Percentiles rank a stretch among this genome's conserved stretches.
Conservation (phyloP, 129 eudicot genomes). For the Deinandra increscens region DNA sequence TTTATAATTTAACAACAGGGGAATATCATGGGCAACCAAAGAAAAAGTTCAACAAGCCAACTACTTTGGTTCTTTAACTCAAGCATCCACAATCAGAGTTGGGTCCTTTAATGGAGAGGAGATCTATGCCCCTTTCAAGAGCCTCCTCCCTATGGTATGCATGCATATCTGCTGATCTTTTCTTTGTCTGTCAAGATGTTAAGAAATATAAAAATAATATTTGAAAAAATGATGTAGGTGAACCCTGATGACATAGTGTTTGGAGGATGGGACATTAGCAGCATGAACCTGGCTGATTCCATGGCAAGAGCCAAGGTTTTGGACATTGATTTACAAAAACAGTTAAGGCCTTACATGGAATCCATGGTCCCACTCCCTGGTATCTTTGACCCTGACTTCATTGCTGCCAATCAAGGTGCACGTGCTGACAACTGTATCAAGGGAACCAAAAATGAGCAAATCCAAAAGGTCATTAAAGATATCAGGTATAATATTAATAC, state of each 20-base stretch:
- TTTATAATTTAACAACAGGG: constrained; percentile 49
- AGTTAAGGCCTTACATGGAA: constrained; percentile 98
- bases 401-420: constrained; percentile 91
- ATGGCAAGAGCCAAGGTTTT: constrained; percentile 91
- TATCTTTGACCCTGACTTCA: constrained; percentile 91
- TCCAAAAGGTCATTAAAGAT: constrained; percentile 75
- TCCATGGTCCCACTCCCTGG: constrained; percentile 99
- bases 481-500: constrained; percentile 51
- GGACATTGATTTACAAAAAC: constrained; percentile 96
- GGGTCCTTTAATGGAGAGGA: constrained; percentile 97
- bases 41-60: constrained; percentile 90
- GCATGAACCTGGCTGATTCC: constrained; percentile 92
- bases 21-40: constrained; percentile 99
- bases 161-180: not conserved
- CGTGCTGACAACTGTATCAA: constrained; percentile 91
- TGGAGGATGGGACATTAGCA: constrained; percentile 98
- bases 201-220: too few relatives aligned
- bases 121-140: constrained; percentile 96
- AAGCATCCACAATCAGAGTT: constrained; percentile 91
- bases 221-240: constrained; percentile 38
- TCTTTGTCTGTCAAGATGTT: too few relatives aligned
- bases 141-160: constrained; percentile 91
- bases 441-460: constrained; percentile 85
- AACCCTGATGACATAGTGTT: constrained; percentile 92
- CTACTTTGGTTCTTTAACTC: constrained; percentile 95